Base-by-base conservation (phyloP, 306 rosid genomes). In the Vigna unguiculata region DNA sequence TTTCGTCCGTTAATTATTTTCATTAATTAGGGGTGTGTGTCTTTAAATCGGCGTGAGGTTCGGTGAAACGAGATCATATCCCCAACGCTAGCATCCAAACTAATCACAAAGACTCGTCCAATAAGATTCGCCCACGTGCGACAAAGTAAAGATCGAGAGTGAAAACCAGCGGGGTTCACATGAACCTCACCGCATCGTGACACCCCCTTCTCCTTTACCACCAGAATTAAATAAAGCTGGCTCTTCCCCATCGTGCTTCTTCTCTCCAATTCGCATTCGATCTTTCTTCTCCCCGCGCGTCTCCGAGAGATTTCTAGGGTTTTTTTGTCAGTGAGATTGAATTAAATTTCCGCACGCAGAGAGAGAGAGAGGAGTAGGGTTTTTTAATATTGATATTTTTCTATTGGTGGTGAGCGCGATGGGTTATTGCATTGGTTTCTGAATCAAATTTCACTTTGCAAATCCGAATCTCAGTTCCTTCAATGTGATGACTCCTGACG, bases 401-500 rank as follows among this genome's bases (percentile, higher is more conserved):
- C 54, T 58, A 52, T 38, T 30, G 30, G 60, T 59, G 87, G 81
- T 76, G 80, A 63, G 52, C 17, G 74, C 52, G 30, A 65, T 43
- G 74, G 40, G 76, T 80, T 67, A 76, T 78, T 72, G 74, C 81
- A 82, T 82, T 79, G 86, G 58, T 78, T 68, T 74, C 58, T 70
- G 76, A 74, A 71, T 82, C 82, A 74, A 80, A n/a, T 78, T 61
- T 71, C 48, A 73, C 83, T 84, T 57, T 52, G 13, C 38, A 47
- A 12, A 53, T 61, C 67, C 84, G 54, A 83, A 88, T 69, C 81
- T 41, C 67, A 3, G 64, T 24, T 73, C 48, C 82, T 69, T 34
- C 51, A 76, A 76, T 86, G 93, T 86, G 53, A 96, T 96, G 98
- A 92, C 89, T 91, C 36, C 84, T 72, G 73, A 72, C 21, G 69